Base-by-base conservation (phyloP, 257 asterid genomes). In the Echium plantagineum region DNA sequence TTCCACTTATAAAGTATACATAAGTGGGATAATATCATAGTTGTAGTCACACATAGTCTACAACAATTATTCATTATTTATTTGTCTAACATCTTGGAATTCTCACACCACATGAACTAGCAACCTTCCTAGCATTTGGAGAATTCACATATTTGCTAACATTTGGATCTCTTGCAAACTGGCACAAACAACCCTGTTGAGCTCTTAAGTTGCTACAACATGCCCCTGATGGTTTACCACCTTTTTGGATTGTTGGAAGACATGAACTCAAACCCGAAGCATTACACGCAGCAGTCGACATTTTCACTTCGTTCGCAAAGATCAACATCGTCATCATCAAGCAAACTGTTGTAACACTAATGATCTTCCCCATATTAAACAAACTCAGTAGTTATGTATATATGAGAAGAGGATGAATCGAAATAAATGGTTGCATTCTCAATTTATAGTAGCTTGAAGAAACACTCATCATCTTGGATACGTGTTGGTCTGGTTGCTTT, bases 131-230 rank as follows among this genome's bases (percentile, higher is more conserved):
- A 58, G 75, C 70, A 35, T 55, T 60, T 8, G 79, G 72, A 32
- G 75, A 66, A 35, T 62, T 59, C 7, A 74, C 49, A 60, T 62
- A 74, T 15, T 57, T 69, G 6, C 22, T 16, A 9, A 66, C 62
- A 18, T 15, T 66, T n/a, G 75, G 79, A 55, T 70, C 48, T 17
- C 26, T 59, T 4, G 60, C 9, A 42, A 59, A 74, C 15, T 72
- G 64, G 52, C 79, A 74, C 55, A 74, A 60, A 60, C 75, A 74
- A 21, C 72, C 72, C 35, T 21, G 17, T 38, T 74, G 75, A 35
- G 70, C 70, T 38, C 17, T 63, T 42, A 74, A 64, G 57, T 66
- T 66, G 6, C 13, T 13, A 58, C 79, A 74, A 57, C 79, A 74
- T 1, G 9, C 24, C 2, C 7, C 7, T 9, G 73, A 42, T 3